Evolutionary conservation across 768 basidiomycete species (phyloP).

Genomic region (Mycena haematopus): DNA sequence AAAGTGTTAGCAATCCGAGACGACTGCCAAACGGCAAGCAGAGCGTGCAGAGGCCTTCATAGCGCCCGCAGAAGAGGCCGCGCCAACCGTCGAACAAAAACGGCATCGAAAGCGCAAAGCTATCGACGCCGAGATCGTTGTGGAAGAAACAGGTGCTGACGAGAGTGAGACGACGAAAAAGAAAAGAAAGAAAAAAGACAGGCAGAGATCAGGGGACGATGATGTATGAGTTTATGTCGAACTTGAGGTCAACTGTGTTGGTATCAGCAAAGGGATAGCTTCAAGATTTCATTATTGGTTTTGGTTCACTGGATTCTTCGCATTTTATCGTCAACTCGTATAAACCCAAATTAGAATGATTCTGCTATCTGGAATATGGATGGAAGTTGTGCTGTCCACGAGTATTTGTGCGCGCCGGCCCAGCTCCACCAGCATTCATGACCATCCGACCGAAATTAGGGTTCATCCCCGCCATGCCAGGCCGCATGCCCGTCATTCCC

Average conservation of each 20-base stretch:
- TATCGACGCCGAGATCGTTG: slow-evolving; percentile 48
- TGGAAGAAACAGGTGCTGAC: slow-evolving; percentile 41
- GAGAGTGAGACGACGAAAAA: slow-evolving; percentile 30
- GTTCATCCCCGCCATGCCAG: slow-evolving; percentile 37
- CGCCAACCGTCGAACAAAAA: slow-evolving; percentile 80
- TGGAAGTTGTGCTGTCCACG: slow-evolving; percentile 69
- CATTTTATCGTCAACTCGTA: too few relatives aligned
- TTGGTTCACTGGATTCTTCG: too few relatives aligned
- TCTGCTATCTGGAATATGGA: slow-evolving; percentile 62
- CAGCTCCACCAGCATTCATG: slow-evolving; percentile 50
- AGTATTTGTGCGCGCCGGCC: slow-evolving; percentile 53
- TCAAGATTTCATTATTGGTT: too few relatives aligned
- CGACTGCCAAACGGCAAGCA: slow-evolving; percentile 70
- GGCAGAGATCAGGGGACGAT: slow-evolving; percentile 39
- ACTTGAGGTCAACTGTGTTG: not conserved
- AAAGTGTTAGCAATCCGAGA: slow-evolving; percentile 73
- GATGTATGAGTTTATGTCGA: slow-evolving; percentile 4
- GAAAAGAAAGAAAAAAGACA: slow-evolving; percentile 30
- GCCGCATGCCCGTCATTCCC: slow-evolving; percentile 34
- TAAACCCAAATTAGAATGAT: not conserved
- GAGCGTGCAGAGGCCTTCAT: slow-evolving; percentile 89
- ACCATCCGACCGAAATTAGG: slow-evolving; percentile 45
- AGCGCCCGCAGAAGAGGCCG: slow-evolving; percentile 82
- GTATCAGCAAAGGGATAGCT: too few relatives aligned
- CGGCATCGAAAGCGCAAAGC: slow-evolving; percentile 58